Base-by-base conservation (phyloP, 768 basidiomycete species). In the Hygrophorus russula region DNA sequence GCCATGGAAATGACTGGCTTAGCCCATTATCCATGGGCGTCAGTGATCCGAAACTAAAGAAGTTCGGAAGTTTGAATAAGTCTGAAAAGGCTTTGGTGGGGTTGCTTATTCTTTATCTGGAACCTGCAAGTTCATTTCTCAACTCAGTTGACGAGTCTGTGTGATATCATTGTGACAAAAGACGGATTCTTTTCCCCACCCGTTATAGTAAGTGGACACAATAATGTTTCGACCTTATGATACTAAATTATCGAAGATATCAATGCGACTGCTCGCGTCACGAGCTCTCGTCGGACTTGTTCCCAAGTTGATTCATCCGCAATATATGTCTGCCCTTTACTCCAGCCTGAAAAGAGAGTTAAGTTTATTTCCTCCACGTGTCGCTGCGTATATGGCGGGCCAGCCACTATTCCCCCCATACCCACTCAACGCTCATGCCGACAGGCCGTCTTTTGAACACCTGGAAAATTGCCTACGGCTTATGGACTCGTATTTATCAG, bases 401-500 rank as follows among this genome's bases (percentile, higher is more conserved):
- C 52, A 72, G 5, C 53, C 67, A 13, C 52, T 66, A 40, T 52
- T 62, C 42, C 37, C 63, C 51, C 46, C 66, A 53, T 18, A 63
- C 60, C 60, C 51, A 44, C 36, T 32, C 1, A 57, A 59, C 13
- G 37, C 54, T 2, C 46, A 53, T 12, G 35, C 44, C 1, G 28
- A 45, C 2, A 44, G 57, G 12, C 61, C 68, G 4, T 59, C 68
- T 14, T 53, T 76, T 29, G 59, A 65, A 13, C 72, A 70, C 53
- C 60, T 78, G 2, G 68, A 75, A 48, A 66, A 73, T 24, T 74
- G 78, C 48, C 63, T 87, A 28, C 65, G 65, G 14, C 61, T 86
- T 1, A 52, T 87, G 7, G 84, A 87, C 49, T 63, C 70, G 1
- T 80, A 71, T 54, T 65, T 87, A 1, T 59, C 86, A 7, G 73